phyloP scores from a whole-genome alignment of 257 asterid genomes.

The Solanum bulbocastanum region DNA sequence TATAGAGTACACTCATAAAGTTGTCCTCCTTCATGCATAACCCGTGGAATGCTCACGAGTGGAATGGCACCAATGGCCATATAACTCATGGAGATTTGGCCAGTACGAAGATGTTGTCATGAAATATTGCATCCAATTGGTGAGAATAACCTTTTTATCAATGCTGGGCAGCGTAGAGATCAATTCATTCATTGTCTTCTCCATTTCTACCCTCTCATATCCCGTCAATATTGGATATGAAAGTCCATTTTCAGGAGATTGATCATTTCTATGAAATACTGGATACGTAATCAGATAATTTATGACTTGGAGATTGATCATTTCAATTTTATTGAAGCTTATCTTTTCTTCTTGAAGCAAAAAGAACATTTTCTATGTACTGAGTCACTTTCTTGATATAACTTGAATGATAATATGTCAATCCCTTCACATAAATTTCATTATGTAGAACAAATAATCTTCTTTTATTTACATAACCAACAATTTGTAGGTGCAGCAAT shows the following conservation, averaged over 20 bases:
- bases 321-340: no score
- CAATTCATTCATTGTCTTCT: slow-evolving; percentile 10
- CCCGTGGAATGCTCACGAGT: slow-evolving; percentile 1
- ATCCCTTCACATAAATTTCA: no score
- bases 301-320: no score
- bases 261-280: no score
- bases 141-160: slow-evolving; percentile 18
- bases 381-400: no score
- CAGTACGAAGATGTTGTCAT: slow-evolving; percentile 15
- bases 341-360: no score
- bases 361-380: no score
- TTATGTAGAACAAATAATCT: no score
- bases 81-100: slow-evolving; percentile 21
- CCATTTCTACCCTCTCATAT: slow-evolving; percentile 20
- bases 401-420: no score
- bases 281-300: no score
- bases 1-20: neutral
- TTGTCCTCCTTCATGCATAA: neutral
- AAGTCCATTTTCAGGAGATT: slow-evolving; percentile 7
- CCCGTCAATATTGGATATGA: slow-evolving; percentile 11
- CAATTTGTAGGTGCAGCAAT: no score
- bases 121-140: slow-evolving; percentile 21
- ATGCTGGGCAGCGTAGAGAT: slow-evolving; percentile 7
- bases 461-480: no score
- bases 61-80: slow-evolving; percentile 17